Evolutionary conservation across 73 alveolate species (phyloP).

Genomic region (Blepharisma stoltei): DNA sequence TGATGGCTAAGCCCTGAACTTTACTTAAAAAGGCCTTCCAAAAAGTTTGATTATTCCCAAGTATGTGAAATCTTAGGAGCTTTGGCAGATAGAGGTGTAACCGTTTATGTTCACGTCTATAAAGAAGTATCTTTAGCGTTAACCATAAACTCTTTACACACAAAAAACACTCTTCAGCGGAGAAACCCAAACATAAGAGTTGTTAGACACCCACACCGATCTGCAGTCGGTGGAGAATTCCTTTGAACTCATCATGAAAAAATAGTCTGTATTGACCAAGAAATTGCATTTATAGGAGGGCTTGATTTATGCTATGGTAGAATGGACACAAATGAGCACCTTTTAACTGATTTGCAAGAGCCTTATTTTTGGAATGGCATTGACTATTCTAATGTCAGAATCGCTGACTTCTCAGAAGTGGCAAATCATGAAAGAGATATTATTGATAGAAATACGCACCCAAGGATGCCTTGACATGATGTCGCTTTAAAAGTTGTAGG

Average conservation of each 20-base stretch:
- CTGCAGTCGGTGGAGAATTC: constrained; percentile 43
- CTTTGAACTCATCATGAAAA: constrained; percentile 96
- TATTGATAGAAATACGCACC: constrained; percentile 61
- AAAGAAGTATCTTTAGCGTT: constrained; percentile 75
- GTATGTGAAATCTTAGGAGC: not conserved
- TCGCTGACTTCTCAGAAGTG: constrained; percentile 65
- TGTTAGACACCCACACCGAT: constrained; percentile 75
- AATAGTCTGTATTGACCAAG: constrained; percentile 84
- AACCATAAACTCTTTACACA: constrained; percentile 62
- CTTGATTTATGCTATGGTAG: constrained; percentile 93
- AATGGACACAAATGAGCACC: constrained; percentile 84
- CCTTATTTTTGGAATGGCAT: constrained; percentile 53
- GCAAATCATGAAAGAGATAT: constrained; percentile 49
- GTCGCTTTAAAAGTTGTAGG: constrained; percentile 78
- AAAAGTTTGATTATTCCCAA: not conserved
- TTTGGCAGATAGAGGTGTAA: constrained; percentile 85
- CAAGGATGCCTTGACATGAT: constrained; percentile 96
- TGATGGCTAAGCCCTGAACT: constrained; percentile 95
- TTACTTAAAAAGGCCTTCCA: constrained; percentile 69
- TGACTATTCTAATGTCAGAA: constrained; percentile 76
- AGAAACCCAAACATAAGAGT: constrained; percentile 79
- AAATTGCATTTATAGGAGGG: constrained; percentile 91
- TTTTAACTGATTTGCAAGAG: constrained; percentile 63
- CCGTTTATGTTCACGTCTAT: constrained; percentile 64
- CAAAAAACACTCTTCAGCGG: constrained; percentile 62